Conservation (phyloP, 257 asterid species). For the Dorcoceras hygrometricum region DNA sequence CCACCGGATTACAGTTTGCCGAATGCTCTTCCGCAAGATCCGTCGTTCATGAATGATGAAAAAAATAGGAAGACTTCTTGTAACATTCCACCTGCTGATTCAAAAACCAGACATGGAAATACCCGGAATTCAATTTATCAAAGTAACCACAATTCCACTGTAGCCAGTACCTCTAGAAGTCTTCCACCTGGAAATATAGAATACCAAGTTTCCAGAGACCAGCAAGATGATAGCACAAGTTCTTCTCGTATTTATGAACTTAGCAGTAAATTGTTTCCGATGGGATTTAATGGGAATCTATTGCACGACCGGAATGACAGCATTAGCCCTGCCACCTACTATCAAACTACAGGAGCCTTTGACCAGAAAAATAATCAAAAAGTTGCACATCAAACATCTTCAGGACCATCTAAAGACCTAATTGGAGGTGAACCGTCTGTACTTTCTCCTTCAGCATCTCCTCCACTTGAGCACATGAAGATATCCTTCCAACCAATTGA, state of each 20-base stretch:
- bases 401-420: conserved; percentile 43
- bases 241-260: conserved; percentile 62
- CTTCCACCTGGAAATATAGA: conserved; percentile 32
- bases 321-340: conserved; percentile 29
- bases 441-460: conserved; percentile 75
- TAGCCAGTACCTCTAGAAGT: conserved; percentile 37
- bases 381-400: conserved; percentile 33
- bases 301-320: conserved; percentile 38
- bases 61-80: conserved; percentile 50
- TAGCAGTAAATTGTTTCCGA: conserved; percentile 47
- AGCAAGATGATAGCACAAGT: conserved; percentile 41
- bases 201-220: conserved; percentile 24
- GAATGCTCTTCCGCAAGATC: conserved; percentile 36
- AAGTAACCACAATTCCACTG: conserved; percentile 29
- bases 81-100: conserved; percentile 71
- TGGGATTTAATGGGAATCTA: conserved; percentile 50
- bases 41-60: conserved; percentile 32
- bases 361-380: conserved; percentile 37
- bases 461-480: conserved; percentile 94
- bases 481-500: conserved; percentile 80
- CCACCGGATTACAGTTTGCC: conserved; percentile 68
- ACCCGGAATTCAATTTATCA: conserved; percentile 35
- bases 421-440: conserved; percentile 47
- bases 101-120: conserved; percentile 56
- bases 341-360: conserved; percentile 29